Conservation (phyloP, 352 stramenopile genomes). For the Aphanomyces invadans region DNA sequence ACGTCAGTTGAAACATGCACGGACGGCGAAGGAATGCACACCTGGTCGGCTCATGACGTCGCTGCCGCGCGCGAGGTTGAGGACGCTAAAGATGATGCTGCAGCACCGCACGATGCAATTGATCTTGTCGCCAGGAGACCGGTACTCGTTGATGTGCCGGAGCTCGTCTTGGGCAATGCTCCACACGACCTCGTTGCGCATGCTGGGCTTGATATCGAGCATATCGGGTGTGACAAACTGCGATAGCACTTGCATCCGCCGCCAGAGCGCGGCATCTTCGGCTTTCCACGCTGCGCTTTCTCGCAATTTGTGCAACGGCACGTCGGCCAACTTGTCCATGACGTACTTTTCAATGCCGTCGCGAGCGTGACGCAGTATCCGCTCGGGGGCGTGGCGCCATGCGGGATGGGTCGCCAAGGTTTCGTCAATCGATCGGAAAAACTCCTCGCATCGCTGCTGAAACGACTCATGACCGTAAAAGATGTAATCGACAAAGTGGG, state of each 20-base stretch:
- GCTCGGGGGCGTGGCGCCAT: slow-evolving; percentile 59
- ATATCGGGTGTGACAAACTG: slow-evolving; percentile 79
- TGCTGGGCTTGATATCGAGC: slow-evolving; percentile 85
- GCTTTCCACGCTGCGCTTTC: slow-evolving; percentile 56
- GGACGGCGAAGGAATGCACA: too few species aligned
- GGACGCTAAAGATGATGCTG: slow-evolving; percentile 85
- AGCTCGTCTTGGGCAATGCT: slow-evolving; percentile 84
- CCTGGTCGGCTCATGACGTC: slow-evolving; percentile 57
- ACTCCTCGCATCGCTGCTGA: slow-evolving; percentile 48
- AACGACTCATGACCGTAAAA: slow-evolving; percentile 76
- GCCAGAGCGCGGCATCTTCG: slow-evolving; percentile 63
- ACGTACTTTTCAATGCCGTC: slow-evolving; percentile 89
- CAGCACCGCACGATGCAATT: slow-evolving; percentile 83
- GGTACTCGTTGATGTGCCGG: slow-evolving; percentile 81
- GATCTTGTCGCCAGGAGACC: slow-evolving; percentile 85
- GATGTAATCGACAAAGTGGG: slow-evolving; percentile 70
- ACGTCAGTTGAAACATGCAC: too few species aligned
- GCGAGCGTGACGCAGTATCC: slow-evolving; percentile 50
- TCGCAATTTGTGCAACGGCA: slow-evolving; percentile 64
- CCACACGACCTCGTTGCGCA: slow-evolving; percentile 87
- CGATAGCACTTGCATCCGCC: slow-evolving; percentile 74
- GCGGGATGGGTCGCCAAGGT: slow-evolving; percentile 42
- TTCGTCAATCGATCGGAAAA: slow-evolving; percentile 69
- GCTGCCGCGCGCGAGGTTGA: slow-evolving; percentile 69
- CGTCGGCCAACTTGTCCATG: slow-evolving; percentile 81